These are phyloP conservation scores for Debaryomyces udenii DNA, from an alignment of 1,139 yeast species.

Conservation along the genomic window DNA sequence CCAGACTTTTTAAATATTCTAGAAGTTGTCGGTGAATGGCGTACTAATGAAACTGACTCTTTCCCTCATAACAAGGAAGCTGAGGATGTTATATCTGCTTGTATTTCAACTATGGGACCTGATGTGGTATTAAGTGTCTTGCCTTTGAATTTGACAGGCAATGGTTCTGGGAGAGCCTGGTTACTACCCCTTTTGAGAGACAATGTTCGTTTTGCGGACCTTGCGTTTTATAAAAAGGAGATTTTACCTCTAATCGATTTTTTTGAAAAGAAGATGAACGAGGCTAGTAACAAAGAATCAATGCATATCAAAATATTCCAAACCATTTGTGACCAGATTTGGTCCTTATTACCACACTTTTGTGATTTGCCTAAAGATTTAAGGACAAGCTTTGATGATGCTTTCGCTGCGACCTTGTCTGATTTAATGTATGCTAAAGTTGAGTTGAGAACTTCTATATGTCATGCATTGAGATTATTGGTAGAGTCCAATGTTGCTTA, in stretches of 20 bases:
- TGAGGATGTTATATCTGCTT: slow-evolving; percentile 78
- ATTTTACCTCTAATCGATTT: slow-evolving; percentile 70
- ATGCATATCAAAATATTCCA: slow-evolving; percentile 74
- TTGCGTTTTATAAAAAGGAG: slow-evolving; percentile 62
- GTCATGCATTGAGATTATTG: slow-evolving; percentile 76
- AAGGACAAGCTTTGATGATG: slow-evolving; percentile 61
- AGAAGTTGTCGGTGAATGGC: slow-evolving; percentile 80
- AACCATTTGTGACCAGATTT: slow-evolving; percentile 86
- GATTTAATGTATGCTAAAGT: slow-evolving; percentile 73
- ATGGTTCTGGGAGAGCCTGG: slow-evolving; percentile 87
- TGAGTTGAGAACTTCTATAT: slow-evolving; percentile 73
- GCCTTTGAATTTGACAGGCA: slow-evolving; percentile 69
- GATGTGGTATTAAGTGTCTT: slow-evolving; percentile 71
- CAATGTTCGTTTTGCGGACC: slow-evolving; percentile 70
- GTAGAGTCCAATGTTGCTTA: slow-evolving; percentile 78
- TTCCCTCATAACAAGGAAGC: slow-evolving; percentile 78
- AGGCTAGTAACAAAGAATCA: slow-evolving; percentile 53
- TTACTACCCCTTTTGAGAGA: slow-evolving; percentile 90
- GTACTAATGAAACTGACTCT: slow-evolving; percentile 72
- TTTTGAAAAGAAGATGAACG: slow-evolving; percentile 52
- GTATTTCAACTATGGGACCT: slow-evolving; percentile 83
- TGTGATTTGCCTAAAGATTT: slow-evolving; percentile 86
- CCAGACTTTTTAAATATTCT: slow-evolving; percentile 73
- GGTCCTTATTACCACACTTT: slow-evolving; percentile 90
- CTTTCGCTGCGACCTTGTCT: slow-evolving; percentile 78